These are phyloP conservation scores for Nigrospora oryzae DNA, from an alignment of 2,329 filamentous ascomycete species.

Conservation along the genomic window DNA sequence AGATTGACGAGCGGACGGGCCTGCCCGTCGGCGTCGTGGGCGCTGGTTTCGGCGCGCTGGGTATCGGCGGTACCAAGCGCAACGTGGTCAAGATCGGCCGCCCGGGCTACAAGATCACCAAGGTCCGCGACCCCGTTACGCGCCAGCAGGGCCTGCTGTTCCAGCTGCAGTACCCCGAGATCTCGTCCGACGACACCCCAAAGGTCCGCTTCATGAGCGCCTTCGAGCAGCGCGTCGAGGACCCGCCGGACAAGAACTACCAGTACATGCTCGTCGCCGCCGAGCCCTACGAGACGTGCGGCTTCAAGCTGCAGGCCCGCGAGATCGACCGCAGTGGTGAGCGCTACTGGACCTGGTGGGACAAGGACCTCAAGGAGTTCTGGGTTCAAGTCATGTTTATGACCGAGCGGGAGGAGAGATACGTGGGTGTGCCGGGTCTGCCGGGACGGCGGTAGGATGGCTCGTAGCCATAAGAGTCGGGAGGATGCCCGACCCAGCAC, in stretches of 20 bases:
- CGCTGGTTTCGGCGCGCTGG: conserved; percentile 46
- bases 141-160: conserved; percentile 88
- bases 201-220: conserved; percentile 96
- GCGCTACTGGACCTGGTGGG: conserved; percentile 89
- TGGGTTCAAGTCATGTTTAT: conserved; percentile 98
- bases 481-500: too few relatives aligned
- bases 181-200: conserved; percentile 64
- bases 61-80: conserved; percentile 58
- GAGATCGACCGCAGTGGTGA: conserved; percentile 88
- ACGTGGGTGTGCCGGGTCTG: conserved; percentile 55
- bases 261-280: conserved; percentile 94
- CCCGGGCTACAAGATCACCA: conserved; percentile 96
- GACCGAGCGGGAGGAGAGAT: conserved; percentile 93
- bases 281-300: conserved; percentile 96
- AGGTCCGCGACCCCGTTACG: conserved; percentile 82
- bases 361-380: conserved; percentile 91
- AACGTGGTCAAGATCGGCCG: conserved; percentile 92
- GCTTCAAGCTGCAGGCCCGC: conserved; percentile 87
- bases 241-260: conserved; percentile 81
- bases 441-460: conserved; percentile 32
- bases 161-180: conserved; percentile 92
- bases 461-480: too few relatives aligned
- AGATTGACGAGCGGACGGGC: conserved; percentile 60
- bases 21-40: conserved; percentile 70
- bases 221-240: conserved; percentile 91